Evolutionary conservation across 1,284 basidiomycete species (phyloP), one percentile per base, ranked within the genome.

Genomic region (Papiliotrema laurentii): DNA sequence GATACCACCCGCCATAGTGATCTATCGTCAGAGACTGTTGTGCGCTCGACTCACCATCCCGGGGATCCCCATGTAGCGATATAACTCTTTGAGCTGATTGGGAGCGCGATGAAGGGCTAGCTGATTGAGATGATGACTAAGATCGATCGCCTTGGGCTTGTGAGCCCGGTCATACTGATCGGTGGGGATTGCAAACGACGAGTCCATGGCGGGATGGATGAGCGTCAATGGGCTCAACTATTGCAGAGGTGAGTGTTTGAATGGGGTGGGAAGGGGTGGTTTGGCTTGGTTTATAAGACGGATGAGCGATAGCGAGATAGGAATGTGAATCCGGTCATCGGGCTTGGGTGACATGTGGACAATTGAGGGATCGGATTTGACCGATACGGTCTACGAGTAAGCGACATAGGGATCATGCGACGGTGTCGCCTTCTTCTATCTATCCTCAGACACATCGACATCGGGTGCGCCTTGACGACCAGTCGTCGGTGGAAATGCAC

Each of bases 61-160:
- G 5, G 65, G 65, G 11, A 61, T 52, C 1, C 41, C 36, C 28
- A 56, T 52, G 43, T 72, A 75, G 49, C 60, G 57, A 58, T 73
- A 75, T 42, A 73, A 53, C 45, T 70, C 66, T 57, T 89, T 89
- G 49, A 90, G 72, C 2, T 83, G 82, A 38, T 81, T 85, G 2
- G 73, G 56, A 27, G 63, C 49, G 28, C 86, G 75, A 33, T 79
- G 77, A 53, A 75, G 77, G 2, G 84, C 74, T 28, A 85, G 54
- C 16, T 75, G 68, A 19, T 79, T 81, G n/a, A 85, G 63, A 58
- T 84, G 83, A 60, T 83, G 81, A 24, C 75, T 77, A 43, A 83
- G 68, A 66, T 83, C 82, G 50, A 81, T 72, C 1, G 84, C 68
- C 11, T 64, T 60, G 6, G 73, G 72, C 35, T n/a, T 58, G 44